Conservation (phyloP, 257 asterid species). For the Rauvolfia tetraphylla region DNA sequence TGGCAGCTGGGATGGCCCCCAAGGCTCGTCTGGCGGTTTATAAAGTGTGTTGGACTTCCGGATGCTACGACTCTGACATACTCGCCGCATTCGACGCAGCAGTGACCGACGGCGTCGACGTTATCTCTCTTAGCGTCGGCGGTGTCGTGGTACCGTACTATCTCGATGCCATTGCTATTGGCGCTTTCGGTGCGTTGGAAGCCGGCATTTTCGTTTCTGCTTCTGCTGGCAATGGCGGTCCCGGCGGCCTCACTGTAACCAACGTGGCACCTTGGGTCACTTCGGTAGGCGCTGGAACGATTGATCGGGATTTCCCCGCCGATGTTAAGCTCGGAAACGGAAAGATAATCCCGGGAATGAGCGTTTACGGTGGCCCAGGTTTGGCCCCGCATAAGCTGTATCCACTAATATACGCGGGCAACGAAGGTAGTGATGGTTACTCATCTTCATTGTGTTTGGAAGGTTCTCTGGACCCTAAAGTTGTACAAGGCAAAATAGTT, state of each 20-base stretch:
- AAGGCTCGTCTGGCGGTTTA: conserved; percentile 86
- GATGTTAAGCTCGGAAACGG: conserved; percentile 76
- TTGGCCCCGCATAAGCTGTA: conserved; percentile 50
- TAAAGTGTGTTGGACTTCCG: conserved; percentile 83
- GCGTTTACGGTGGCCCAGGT: conserved; percentile 74
- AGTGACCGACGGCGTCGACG: conserved; percentile 82
- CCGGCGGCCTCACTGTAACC: conserved; percentile 74
- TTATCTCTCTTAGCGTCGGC: conserved; percentile 77
- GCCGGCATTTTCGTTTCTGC: conserved; percentile 80
- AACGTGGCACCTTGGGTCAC: conserved; percentile 94
- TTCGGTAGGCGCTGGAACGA: conserved; percentile 83
- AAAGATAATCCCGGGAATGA: conserved; percentile 46
- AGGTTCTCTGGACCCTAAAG: conserved; percentile 57
- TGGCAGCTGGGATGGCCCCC: conserved; percentile 96
- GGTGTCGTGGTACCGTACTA: conserved; percentile 85
- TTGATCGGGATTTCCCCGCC: conserved; percentile 87
- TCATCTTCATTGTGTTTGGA: conserved; percentile 75
- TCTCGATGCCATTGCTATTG: conserved; percentile 77
- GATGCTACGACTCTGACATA: conserved; percentile 85
- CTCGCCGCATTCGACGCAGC: conserved; percentile 89
- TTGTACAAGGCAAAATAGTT: conserved; percentile 62
- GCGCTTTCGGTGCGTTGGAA: conserved; percentile 64
- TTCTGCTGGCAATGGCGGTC: conserved; percentile 91
- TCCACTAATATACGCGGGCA: conserved; percentile 77
- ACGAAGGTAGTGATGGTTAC: conserved; percentile 72